phyloP scores from a whole-genome alignment of 495 filamentous ascomycete genomes.

The Chlorociboria aeruginascens region DNA sequence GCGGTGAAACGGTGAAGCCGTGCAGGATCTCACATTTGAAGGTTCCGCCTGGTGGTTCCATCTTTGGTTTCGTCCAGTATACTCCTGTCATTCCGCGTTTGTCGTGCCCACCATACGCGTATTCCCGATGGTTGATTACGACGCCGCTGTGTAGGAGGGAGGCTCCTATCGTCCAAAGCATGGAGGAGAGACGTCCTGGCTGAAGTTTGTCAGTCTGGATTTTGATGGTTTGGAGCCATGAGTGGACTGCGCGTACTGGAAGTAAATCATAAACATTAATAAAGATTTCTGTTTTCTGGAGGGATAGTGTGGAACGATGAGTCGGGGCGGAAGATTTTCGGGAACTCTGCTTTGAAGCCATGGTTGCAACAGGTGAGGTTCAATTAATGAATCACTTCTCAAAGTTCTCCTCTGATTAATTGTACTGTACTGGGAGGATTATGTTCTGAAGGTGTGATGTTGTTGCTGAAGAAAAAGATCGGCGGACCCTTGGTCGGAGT shows the following conservation, averaged over 20 bases:
- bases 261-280: conserved; percentile 75
- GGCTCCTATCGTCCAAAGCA: conserved; percentile 60
- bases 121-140: conserved; percentile 63
- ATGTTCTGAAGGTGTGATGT: too few species aligned
- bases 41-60: conserved; percentile 59
- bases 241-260: conserved; percentile 36
- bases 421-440: too few species aligned
- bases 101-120: conserved; percentile 74
- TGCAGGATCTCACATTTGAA: conserved; percentile 59
- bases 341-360: conserved; percentile 29
- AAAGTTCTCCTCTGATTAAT: not conserved
- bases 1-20: conserved; percentile 52
- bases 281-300: conserved; percentile 57
- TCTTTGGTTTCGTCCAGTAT: conserved; percentile 60
- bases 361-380: conserved; percentile 2
- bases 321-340: conserved; percentile 24
- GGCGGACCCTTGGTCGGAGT: too few species aligned
- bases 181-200: conserved; percentile 54
- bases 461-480: too few species aligned
- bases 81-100: conserved; percentile 54
- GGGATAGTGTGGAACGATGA: conserved; percentile 44
- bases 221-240: not conserved
- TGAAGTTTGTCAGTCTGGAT: conserved; percentile 16
- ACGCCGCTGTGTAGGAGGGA: conserved; percentile 70
- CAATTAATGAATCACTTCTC: not conserved